Percentiles rank a stretch among this genome's conserved stretches.
These are phyloP conservation scores for Talaromyces pinophilus DNA, from an alignment of 2,329 filamentous ascomycete genomes.

Conservation along the genomic window DNA sequence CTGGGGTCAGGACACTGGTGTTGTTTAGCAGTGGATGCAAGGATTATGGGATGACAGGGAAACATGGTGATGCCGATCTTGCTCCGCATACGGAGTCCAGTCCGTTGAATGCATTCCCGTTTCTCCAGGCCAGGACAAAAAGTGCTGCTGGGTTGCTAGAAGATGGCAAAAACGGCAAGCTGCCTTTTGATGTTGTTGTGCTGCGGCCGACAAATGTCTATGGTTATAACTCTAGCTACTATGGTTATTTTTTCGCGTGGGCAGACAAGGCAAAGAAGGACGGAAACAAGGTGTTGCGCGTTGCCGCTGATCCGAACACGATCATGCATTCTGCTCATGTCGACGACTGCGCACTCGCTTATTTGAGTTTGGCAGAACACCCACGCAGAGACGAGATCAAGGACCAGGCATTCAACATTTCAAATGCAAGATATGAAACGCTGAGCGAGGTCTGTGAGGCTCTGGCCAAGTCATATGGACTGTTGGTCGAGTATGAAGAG, in stretches of 20 bases:
- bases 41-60: slow-evolving; percentile 20
- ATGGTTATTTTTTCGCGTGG: slow-evolving; percentile 18
- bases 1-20: slow-evolving; percentile 4
- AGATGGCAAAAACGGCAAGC: neutral
- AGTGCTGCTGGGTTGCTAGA: slow-evolving; percentile 6
- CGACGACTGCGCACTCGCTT: slow-evolving; percentile 19
- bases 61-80: slow-evolving; percentile 12
- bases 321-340: slow-evolving; percentile 20
- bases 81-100: slow-evolving; percentile 19
- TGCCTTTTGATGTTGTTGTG: slow-evolving; percentile 19
- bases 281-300: neutral
- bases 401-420: slow-evolving; percentile 21
- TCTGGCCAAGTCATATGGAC: slow-evolving; percentile 16
- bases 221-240: slow-evolving; percentile 21
- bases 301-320: slow-evolving; percentile 14
- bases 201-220: slow-evolving; percentile 21
- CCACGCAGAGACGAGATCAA: slow-evolving; percentile 14
- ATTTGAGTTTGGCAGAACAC: slow-evolving; percentile 15
- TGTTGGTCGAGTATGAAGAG: slow-evolving; percentile 10
- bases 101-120: slow-evolving; percentile 9
- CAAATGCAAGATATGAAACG: slow-evolving; percentile 18
- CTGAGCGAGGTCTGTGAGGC: slow-evolving; percentile 8
- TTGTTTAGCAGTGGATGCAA: slow-evolving; percentile 22
- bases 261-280: slow-evolving; percentile 13
- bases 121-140: slow-evolving; percentile 13